phyloP scores from a whole-genome alignment of 179 eudicot species.

The Pouteria campechiana region DNA sequence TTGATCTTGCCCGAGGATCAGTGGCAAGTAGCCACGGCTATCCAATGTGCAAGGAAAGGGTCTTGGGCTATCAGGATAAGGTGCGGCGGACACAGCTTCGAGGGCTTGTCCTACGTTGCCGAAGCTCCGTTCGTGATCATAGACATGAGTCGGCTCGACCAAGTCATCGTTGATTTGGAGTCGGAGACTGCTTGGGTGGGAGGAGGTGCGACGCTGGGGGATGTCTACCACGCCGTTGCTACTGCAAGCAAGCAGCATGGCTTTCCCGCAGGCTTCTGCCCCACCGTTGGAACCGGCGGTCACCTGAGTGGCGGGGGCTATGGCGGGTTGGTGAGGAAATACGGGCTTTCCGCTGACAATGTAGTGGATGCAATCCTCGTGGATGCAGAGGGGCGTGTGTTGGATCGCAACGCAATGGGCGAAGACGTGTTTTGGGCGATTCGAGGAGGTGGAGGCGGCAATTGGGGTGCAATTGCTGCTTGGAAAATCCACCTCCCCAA shows the following conservation, averaged over 20 bases:
- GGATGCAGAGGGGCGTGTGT: slow-evolving; percentile 29
- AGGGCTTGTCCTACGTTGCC: slow-evolving; percentile 44
- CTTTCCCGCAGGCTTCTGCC: slow-evolving; percentile 59
- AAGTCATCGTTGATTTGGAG: slow-evolving; percentile 32
- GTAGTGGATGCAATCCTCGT: slow-evolving; percentile 41
- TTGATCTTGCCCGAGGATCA: slow-evolving; percentile 37
- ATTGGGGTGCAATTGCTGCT: slow-evolving; percentile 47
- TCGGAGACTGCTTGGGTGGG: slow-evolving; percentile 55
- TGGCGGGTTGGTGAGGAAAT: slow-evolving; percentile 52
- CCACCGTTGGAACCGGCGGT: slow-evolving; percentile 64
- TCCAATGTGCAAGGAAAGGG: slow-evolving; percentile 23
- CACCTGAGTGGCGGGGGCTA: slow-evolving; percentile 64
- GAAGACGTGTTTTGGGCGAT: slow-evolving; percentile 82
- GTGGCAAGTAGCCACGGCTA: slow-evolving; percentile 23
- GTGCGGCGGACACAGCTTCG: slow-evolving; percentile 65
- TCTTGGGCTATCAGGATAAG: slow-evolving; percentile 33
- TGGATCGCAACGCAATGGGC: slow-evolving; percentile 43
- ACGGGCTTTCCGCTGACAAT: slow-evolving; percentile 73
- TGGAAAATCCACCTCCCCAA: slow-evolving; percentile 47
- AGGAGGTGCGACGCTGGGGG: slow-evolving; percentile 71
- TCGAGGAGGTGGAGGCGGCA: slow-evolving; percentile 72
- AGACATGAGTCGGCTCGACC: slow-evolving; percentile 47
- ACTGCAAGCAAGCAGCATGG: slow-evolving; percentile 26
- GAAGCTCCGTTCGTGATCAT: slow-evolving; percentile 45
- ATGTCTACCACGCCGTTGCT: slow-evolving; percentile 38